Evolutionary conservation across 2,329 filamentous ascomycete genomes (phyloP).

Genomic region (Fusarium pininemorale): DNA sequence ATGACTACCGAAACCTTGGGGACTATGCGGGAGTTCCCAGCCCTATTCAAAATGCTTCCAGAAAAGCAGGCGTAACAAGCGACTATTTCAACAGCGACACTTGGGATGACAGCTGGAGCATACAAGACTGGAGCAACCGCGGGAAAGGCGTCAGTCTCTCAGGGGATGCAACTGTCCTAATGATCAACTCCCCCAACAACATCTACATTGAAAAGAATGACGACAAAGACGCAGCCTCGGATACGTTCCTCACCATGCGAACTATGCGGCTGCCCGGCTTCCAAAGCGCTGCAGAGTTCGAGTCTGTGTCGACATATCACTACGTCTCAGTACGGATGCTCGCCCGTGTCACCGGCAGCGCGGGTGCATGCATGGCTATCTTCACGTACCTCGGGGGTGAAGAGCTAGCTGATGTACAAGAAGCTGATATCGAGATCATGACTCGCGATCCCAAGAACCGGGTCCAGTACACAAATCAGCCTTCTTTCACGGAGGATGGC

Average conservation of each 20-base stretch:
- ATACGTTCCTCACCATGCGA: slow-evolving; percentile 59
- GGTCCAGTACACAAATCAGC: slow-evolving; percentile 70
- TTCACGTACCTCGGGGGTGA: slow-evolving; percentile 59
- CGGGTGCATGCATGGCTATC: slow-evolving; percentile 61
- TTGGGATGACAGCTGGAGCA: slow-evolving; percentile 51
- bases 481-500: slow-evolving; percentile 57
- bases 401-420: slow-evolving; percentile 54
- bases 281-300: slow-evolving; percentile 60
- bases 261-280: slow-evolving; percentile 55
- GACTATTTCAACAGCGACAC: slow-evolving; percentile 50
- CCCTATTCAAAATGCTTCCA: slow-evolving; percentile 42
- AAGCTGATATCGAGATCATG: slow-evolving; percentile 63
- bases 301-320: slow-evolving; percentile 47
- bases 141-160: slow-evolving; percentile 42
- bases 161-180: slow-evolving; percentile 45
- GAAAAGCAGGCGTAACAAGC: slow-evolving; percentile 47
- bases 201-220: slow-evolving; percentile 57
- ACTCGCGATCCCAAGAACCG: slow-evolving; percentile 55
- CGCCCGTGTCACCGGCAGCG: slow-evolving; percentile 57
- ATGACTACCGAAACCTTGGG: slow-evolving; percentile 57
- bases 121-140: slow-evolving; percentile 55
- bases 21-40: slow-evolving; percentile 51
- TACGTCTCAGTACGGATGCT: slow-evolving; percentile 57
- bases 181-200: slow-evolving; percentile 56
- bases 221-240: slow-evolving; percentile 44